These are phyloP conservation scores for Lactuca saligna DNA, from an alignment of 129 eudicot genomes.

Conservation along the genomic window DNA sequence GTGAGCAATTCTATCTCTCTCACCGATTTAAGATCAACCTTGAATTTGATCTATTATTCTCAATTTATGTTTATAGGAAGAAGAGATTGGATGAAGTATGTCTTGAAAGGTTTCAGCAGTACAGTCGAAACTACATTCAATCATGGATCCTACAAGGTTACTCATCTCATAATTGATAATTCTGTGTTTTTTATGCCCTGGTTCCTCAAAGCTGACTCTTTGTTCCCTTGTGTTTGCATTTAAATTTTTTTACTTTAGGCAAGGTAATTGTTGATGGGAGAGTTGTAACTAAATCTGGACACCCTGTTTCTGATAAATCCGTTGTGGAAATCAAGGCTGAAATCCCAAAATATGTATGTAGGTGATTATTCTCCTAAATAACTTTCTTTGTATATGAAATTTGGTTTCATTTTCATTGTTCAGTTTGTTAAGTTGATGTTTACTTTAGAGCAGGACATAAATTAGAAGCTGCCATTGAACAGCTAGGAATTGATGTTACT, in stretches of 20 bases:
- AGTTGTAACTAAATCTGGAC: slow-evolving; percentile 82
- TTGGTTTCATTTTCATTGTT: neutral
- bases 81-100: slow-evolving; percentile 95
- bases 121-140: slow-evolving; percentile 81
- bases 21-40: slow-evolving; percentile 1
- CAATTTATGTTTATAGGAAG: slow-evolving; percentile 51
- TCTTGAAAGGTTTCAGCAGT: slow-evolving; percentile 78
- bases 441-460: slow-evolving; percentile 89
- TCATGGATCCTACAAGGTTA: slow-evolving; percentile 98
- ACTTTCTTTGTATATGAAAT: slow-evolving; percentile 3
- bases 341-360: slow-evolving; percentile 98
- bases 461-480: slow-evolving; percentile 95
- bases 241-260: slow-evolving; percentile 38
- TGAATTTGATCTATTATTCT: slow-evolving; percentile 1
- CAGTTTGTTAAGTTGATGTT: slow-evolving; percentile 26
- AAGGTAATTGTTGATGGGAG: slow-evolving; percentile 86
- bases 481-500: slow-evolving; percentile 70
- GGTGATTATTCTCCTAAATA: slow-evolving; percentile 71
- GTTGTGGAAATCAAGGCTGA: slow-evolving; percentile 88
- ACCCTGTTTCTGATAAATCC: slow-evolving; percentile 78
- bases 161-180: neutral
- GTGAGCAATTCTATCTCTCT: slow-evolving; percentile 38
- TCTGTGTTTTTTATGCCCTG: neutral
- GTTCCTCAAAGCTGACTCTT: slow-evolving; percentile 11
- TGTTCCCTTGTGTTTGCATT: neutral